Base-by-base conservation (phyloP, 1,284 basidiomycete species). In the Agroathelia rolfsii region DNA sequence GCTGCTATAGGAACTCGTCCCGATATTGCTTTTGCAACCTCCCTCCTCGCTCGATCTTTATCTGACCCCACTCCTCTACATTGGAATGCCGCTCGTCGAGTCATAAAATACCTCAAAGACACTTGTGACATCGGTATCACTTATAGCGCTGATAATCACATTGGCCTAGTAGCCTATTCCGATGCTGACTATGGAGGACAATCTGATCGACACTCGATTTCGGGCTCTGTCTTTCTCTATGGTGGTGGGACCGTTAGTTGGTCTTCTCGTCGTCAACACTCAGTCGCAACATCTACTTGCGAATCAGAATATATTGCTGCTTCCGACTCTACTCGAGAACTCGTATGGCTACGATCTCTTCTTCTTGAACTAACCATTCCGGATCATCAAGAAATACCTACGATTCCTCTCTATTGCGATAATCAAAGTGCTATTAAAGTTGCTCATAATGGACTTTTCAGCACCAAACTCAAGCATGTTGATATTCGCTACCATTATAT, bases 401-500 rank as follows among this genome's bases (percentile, higher is more conserved):
- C 28, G 10, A 8, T 40, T 41, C 12, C 55, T 36, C 15, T 41
- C 40, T 38, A 33, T 19, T 36, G 43, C 10, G 58, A 66, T 41
- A 66, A 64, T 35, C 44, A 55, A 33, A 45, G 48, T 0, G 46
- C 54, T 5, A 51, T 65, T 21, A 23, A 42, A 6, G 41, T 65
- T 8, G 42, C 55, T 7, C 41, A 55, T 5, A 52, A 61, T 24
- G 52, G 55, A 0, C 39, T 39, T 10, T 45, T 33, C 14, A 53
- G 59, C 33, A 30, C 44, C 0, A 36, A 47, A 4, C 44, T 52
- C 7, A 63, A 63, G 42, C 64, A 66, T 40, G 62, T 65, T 19
- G 52, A 64, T 35, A 47, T 64, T 24, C 33, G 42, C 1, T 48
- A 56, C 39, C 62, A 64, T 38, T 58, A 54, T 34, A 45, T 62